phyloP scores from a whole-genome alignment of 176 grass and related monocot species.

The Rhynchospora pubera region DNA sequence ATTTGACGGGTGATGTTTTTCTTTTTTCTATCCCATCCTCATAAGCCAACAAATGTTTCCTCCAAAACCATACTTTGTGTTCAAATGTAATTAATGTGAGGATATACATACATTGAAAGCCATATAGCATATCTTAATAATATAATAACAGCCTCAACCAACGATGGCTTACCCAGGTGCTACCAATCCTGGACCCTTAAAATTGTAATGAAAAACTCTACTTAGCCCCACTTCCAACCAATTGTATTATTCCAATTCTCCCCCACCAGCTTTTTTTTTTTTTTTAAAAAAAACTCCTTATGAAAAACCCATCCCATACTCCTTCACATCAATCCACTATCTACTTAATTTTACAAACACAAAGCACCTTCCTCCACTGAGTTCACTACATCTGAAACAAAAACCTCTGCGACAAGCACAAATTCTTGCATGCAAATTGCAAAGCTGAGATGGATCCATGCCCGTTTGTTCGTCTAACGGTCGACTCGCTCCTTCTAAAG shows the following conservation, averaged over 20 bases:
- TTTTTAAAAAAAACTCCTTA: neutral
- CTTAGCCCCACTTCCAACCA: conserved; percentile 13
- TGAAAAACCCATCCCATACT: neutral
- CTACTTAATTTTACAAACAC: neutral
- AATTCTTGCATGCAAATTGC: conserved; percentile 2
- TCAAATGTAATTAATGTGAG: too few relatives aligned
- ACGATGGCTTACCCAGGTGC: neutral
- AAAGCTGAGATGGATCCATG: conserved; percentile 70
- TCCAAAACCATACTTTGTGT: neutral
- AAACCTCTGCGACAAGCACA: neutral
- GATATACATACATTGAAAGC: neutral
- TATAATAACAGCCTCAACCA: conserved; percentile 2
- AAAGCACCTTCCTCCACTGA: neutral
- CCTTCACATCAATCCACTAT: neutral
- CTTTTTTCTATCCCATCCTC: neutral
- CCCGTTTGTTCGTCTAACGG: conserved; percentile 69
- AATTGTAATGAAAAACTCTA: neutral
- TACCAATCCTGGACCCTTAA: neutral
- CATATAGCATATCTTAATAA: neutral
- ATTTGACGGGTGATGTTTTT: neutral
- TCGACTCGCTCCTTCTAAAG: conserved; percentile 76
- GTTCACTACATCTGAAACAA: neutral
- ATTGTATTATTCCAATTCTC: conserved; percentile 2
- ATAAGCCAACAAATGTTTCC: neutral
- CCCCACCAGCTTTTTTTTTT: neutral